Evolutionary conservation across 495 filamentous ascomycete genomes (phyloP), one percentile per base, ranked within the genome.

Genomic region (Trichodelitschia bisporula): DNA sequence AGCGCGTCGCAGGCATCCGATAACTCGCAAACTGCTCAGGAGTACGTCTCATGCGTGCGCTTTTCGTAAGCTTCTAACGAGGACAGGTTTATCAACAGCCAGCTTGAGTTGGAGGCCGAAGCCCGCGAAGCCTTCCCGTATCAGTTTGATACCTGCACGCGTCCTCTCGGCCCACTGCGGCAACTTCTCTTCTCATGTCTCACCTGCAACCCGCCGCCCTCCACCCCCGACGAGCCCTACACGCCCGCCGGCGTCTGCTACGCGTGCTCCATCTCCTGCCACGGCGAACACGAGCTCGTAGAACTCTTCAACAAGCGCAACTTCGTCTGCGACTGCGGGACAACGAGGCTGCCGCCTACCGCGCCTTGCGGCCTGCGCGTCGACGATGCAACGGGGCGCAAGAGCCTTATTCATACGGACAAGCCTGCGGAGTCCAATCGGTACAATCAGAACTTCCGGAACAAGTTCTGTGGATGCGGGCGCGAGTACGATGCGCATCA

Each of bases 311-410:
- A 63, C 47, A 92, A 91, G 55, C 69, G 89, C 37, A 70, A 90
- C 48, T 91, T 95, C 45, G 77, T 77, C 17, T 99, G 89, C 53
- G 89, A 99, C 47, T 99, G 89, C 44, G 89, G 89, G 9, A 93
- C 83, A 0, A 76, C 73, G 18, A 69, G 83, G 18, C 49, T 92
- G 19, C 67, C 74, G 1, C 43, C 61, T 0, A 59, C 65, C 0
- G 64, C 61, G 8, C 70, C 71, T 17, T 99, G 89, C 46, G 69
- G 59, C 1, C 53, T 99, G 20, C 72, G 83, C 30, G 60, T 74
- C 39, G 72, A 89, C 34, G 58, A 64, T 6, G 57, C 55, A 38
- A 84, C 77, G 4, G 73, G 71, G 28, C 58, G 57, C 14, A 79
- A 84, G 46, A 75, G 77, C 19, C 60, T 56, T 29, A 72, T 80